These are phyloP conservation scores for Tagetes patula DNA, from an alignment of 129 eudicot genomes.

Conservation along the genomic window DNA sequence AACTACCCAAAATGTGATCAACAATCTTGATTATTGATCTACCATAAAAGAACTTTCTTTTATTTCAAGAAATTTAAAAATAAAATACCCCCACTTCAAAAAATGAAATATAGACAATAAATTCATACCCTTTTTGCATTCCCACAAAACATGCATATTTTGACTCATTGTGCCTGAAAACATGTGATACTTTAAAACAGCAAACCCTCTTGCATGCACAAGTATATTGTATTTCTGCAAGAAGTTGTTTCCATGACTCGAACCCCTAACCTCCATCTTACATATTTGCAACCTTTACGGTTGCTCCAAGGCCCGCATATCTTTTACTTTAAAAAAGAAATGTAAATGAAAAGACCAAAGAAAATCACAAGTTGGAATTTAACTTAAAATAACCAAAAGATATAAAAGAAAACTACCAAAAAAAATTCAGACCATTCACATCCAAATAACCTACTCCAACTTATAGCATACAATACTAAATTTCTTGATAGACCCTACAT, in stretches of 20 bases:
- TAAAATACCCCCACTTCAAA: conserved; percentile 15
- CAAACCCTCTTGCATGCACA: no score
- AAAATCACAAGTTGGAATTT: conserved; percentile 23
- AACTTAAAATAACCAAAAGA: conserved; percentile 24
- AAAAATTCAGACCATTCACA: conserved; percentile 22
- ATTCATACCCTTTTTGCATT: background rate
- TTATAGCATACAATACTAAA: conserved; percentile 11
- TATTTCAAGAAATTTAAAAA: background rate
- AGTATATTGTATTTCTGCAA: no score
- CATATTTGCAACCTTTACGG: no score
- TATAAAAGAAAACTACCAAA: background rate
- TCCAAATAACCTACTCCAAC: conserved; percentile 15
- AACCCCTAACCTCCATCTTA: no score
- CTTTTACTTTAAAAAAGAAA: background rate
- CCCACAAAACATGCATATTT: conserved; percentile 9
- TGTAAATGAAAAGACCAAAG: background rate
- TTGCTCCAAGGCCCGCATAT: no score
- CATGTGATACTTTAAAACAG: background rate
- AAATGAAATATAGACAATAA: conserved; percentile 5
- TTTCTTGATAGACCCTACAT: conserved; percentile 26
- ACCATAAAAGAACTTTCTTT: conserved; percentile 5
- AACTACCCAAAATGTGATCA: conserved; percentile 39
- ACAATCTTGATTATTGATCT: conserved; percentile 27
- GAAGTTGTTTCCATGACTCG: no score
- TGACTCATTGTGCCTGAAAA: background rate